Evolutionary conservation across 306 rosid species (phyloP), one percentile per base, ranked within the genome.

Genomic region (Rosa chinensis): DNA sequence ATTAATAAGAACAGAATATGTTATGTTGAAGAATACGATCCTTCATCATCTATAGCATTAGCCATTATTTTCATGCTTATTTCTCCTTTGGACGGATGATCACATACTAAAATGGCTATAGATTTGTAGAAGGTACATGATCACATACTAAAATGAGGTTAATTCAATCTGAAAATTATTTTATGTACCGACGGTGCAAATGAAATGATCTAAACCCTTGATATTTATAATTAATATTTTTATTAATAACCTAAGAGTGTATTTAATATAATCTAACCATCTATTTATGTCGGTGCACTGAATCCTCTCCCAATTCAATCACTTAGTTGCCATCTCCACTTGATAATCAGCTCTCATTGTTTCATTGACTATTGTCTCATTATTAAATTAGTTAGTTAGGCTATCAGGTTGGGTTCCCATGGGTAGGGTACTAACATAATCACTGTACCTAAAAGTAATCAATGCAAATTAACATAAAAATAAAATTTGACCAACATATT

Each of bases 311-410:
- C n/a, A 80, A 86, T 74, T 56, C 14, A 9, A 58, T 2, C 79
- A 78, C 81, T 66, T 62, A 50, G 76, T 75, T 39, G 80, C 68
- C 79, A 77, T 67, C 87, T 78, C 89, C 84, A 84, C 84, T 82
- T 78, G 73, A 70, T 61, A 37, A 75, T 81, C 71, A 66, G 66
- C 79, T 81, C 81, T 78, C 77, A 72, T 75, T 73, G 66, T 43
- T 44, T 42, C 59, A 49, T 78, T 80, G 79, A 43, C 23, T 20
- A 32, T 32, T 70, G 0, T 6, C 6, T 56, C 28, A 56, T 20
- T 56, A 20, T n/a, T 55, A 48, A 40, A 48, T 74, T 77, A 77
- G 82, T 85, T 88, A 86, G 86, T 86, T 85, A 88, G 70, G 81
- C 70, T 43, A 40, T 39, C 55, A 37, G 77, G 88, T 77, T 78